Conservation (phyloP, 495 filamentous ascomycete species). For the Neurospora sp. region DNA sequence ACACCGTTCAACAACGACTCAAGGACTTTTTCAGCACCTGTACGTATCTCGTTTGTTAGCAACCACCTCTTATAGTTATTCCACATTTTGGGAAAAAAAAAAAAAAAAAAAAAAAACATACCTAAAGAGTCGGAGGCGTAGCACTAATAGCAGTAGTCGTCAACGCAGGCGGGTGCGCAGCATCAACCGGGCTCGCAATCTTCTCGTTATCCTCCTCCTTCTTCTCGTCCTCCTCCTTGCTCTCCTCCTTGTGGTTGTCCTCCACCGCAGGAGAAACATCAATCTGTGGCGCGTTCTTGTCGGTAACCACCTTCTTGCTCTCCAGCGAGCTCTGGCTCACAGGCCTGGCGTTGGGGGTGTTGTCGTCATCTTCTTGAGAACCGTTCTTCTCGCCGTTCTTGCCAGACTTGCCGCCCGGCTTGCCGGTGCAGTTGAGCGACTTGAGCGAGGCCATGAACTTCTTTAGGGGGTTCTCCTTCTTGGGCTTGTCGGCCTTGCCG, state of each 20-base stretch:
- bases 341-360: background rate
- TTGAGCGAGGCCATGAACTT: background rate
- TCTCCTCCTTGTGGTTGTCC: background rate
- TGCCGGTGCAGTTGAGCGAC: background rate
- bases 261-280: background rate
- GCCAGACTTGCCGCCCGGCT: background rate
- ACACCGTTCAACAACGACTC: background rate
- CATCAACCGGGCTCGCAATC: background rate
- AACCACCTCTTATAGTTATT: background rate
- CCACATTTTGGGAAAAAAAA: too few relatives aligned
- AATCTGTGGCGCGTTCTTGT: background rate
- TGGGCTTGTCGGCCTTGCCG: background rate
- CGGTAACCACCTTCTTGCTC: background rate
- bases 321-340: background rate
- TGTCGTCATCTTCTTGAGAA: background rate
- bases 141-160: background rate
- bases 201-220: background rate
- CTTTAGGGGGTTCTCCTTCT: background rate
- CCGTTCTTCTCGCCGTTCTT: background rate
- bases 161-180: background rate
- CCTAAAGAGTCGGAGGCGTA: background rate
- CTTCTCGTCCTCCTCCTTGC: background rate
- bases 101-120: background rate
- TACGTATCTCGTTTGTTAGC: background rate
- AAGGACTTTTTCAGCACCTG: background rate